Evolutionary conservation across 1,139 yeast species (phyloP).

Genomic region (Meyerozyma smithsonii): DNA sequence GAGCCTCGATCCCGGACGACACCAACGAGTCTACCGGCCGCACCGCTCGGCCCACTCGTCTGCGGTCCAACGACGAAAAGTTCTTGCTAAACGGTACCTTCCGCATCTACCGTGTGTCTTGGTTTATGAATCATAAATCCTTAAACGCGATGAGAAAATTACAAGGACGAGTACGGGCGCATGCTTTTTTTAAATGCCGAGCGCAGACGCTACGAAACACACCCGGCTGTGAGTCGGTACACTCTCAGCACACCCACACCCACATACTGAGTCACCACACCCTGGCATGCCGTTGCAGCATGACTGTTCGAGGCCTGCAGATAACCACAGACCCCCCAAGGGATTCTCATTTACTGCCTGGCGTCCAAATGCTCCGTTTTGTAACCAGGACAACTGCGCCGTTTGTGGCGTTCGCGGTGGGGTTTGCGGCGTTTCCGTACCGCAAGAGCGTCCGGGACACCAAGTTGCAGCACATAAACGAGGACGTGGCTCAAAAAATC

Average conservation of each 20-base stretch:
- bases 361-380: slow-evolving; percentile 3
- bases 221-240: too few relatives aligned
- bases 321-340: too few relatives aligned
- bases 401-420: slow-evolving; percentile 41
- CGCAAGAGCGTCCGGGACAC: slow-evolving; percentile 23
- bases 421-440: slow-evolving; percentile 44
- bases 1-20: background rate
- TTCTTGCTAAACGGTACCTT: slow-evolving; percentile 1
- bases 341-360: too few relatives aligned
- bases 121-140: too few relatives aligned
- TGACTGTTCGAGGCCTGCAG: too few relatives aligned
- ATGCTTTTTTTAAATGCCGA: too few relatives aligned
- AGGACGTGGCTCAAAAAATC: slow-evolving; percentile 27
- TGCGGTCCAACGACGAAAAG: slow-evolving; percentile 2
- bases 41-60: slow-evolving; percentile 1
- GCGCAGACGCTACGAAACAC: too few relatives aligned
- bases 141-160: background rate
- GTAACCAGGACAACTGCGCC: slow-evolving; percentile 23
- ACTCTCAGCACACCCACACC: background rate
- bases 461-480: slow-evolving; percentile 25
- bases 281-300: too few relatives aligned
- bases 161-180: background rate
- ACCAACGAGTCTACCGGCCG: slow-evolving; percentile 1
- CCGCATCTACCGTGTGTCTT: background rate
- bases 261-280: background rate